Base-by-base conservation (phyloP, 179 eudicot species). In the Camellia oleifera region DNA sequence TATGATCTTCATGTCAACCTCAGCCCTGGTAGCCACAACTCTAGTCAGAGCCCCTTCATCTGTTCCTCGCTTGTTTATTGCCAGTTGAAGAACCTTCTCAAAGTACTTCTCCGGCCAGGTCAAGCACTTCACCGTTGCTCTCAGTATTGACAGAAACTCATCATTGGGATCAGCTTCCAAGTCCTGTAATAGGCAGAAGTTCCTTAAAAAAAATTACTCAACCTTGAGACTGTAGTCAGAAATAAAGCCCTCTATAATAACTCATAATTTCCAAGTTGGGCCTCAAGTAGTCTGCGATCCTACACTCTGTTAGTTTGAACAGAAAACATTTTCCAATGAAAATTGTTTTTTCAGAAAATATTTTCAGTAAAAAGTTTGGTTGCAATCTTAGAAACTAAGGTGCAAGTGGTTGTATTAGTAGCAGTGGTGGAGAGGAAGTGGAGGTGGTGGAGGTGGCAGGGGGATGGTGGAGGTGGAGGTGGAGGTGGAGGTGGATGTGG, bases 31-130 rank as follows among this genome's bases (percentile, higher is more conserved):
- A 12, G 89, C 81, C 62, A 94, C 85, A 63, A 89, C 96, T 77
- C 97, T 88, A 3, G 98, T 94, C 56, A 94, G 93, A 78, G 92
- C 94, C 44, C 85, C 82, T 79, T 94, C 98, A 61, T 94, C 97
- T 5, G 98, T 94, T 57, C 97, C 98, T 76, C 77, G 78, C 89
- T 61, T 69, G 74, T 68, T 81, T 60, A 75, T 75, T 32, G 83
- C 68, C 48, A 68, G 53, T 0, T 75, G 68, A 81, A 80, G 68
- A 23, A 75, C 58, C 40, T 75, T 46, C 79, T 75, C 83, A 6
- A 81, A 75, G 20, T 81, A 81, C 67, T 68, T 68, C 69, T 57
- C 83, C 0, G 83, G 83, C 66, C 17, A 66, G 58, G 75, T 81
- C 69, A 81, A 66, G 75, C 83, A 81, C 67, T 75, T 67, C 78